phyloP scores from a whole-genome alignment of 2,329 filamentous ascomycete species.

The Stromatinia cepivora region DNA sequence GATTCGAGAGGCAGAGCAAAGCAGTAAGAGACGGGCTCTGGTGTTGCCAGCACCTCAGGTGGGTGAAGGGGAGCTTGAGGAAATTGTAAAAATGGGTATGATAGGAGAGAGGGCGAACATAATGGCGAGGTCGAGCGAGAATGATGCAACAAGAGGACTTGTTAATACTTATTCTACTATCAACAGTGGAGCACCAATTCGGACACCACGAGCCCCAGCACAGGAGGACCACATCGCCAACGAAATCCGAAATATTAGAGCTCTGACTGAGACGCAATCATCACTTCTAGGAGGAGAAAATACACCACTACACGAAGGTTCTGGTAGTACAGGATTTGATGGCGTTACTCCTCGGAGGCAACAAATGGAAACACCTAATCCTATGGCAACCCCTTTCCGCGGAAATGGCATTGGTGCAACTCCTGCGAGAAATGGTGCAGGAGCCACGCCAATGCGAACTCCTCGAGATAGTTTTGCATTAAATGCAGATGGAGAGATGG shows the following conservation, averaged over 20 bases:
- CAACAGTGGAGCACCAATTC: constrained; percentile 80
- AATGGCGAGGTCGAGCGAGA: constrained; percentile 75
- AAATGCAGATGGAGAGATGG: constrained; percentile 68
- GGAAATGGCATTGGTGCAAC: constrained; percentile 67
- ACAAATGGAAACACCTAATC: constrained; percentile 87
- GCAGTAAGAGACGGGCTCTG: constrained; percentile 85
- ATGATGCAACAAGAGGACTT: constrained; percentile 79
- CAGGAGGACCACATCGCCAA: constrained; percentile 96
- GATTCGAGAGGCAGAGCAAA: constrained; percentile 93
- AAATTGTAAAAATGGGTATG: constrained; percentile 99
- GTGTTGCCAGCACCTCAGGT: constrained; percentile 87
- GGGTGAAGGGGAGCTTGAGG: constrained; percentile 87
- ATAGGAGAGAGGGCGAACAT: constrained; percentile 81
- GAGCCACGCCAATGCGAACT: constrained; percentile 82
- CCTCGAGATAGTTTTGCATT: constrained; percentile 85
- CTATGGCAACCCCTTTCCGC: constrained; percentile 85
- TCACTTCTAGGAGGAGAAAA: constrained; percentile 93
- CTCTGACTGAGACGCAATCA: constrained; percentile 90
- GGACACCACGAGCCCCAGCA: constrained; percentile 85
- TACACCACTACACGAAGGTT: constrained; percentile 79
- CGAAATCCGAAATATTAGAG: constrained; percentile 90
- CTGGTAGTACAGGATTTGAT: constrained; percentile 83
- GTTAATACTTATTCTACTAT: constrained; percentile 84
- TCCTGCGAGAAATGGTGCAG: constrained; percentile 57
- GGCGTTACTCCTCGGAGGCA: constrained; percentile 79